Evolutionary conservation across 2,329 filamentous ascomycete genomes (phyloP), one percentile per base, ranked within the genome.

Genomic region (Didymella lethalis): DNA sequence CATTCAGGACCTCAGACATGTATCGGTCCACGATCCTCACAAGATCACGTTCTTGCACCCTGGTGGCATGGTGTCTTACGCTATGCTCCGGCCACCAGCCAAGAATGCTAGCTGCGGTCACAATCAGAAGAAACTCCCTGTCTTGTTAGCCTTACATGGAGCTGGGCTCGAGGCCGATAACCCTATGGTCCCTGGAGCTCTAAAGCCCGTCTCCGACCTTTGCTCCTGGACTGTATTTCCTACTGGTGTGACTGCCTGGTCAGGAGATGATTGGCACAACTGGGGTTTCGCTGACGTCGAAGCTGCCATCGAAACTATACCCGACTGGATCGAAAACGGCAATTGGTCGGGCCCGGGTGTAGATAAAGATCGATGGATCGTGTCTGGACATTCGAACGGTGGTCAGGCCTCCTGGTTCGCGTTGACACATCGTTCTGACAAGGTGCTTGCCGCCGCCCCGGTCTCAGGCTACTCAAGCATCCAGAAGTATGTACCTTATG

Each of bases 251-350:
- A 87, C 84, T 18, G 73, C 83, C 6, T 87, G 85, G 85, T 84
- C 83, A 64, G 82, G 82, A 25, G 85, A 88, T 70, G 85, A 87
- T 65, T 87, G 85, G 85, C 85, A 87, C 67, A 80, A 76, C 5
- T 87, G 84, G 84, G 85, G 85, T 0, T 82, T 83, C 63, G 77
- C 81, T 20, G 85, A 88, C 70, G 78, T 84, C 28, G 79, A 85
- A 71, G 82, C 83, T 63, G 83, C 84, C 3, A 69, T 86, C 6
- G 65, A 68, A 5, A 78, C 80, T 32, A 81, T 87, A 41, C 73
- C 78, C 16, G 57, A 71, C 20, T 87, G 85, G 85, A 83, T 84
- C n/a, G 54, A 77, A 20, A 63, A 71, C 10, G 73, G 79, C 29
- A 68, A 64, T 2, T 88, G 85, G 85, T 62, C 70, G 46, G 83